Evolutionary conservation across 257 asterid genomes (phyloP), one percentile per base, ranked within the genome.

Genomic region (Solanum bukasovii): DNA sequence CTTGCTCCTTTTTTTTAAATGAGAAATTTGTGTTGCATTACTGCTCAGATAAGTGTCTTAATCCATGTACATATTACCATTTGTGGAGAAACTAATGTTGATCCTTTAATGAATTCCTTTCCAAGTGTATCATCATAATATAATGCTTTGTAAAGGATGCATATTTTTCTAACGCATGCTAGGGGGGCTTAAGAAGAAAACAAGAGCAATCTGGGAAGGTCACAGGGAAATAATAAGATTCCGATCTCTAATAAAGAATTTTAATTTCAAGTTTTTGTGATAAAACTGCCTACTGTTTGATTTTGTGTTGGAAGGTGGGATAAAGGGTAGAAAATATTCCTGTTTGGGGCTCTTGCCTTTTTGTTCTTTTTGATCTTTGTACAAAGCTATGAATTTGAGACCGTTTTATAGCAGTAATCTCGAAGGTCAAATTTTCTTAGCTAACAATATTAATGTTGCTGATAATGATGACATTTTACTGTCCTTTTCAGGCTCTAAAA

Each of bases 401-500:
- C 67, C 21, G 4, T 46, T 29, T 29, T 81, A 81, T 31, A 29
- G 68, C 42, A 9, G 29, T 81, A 9, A 46, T 37, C 85, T 81
- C 4, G 7, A 46, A 29, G 85, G 68, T 81, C 29, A 81, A 46
- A 81, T 81, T 81, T 9, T 18, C 16, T 49, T 49, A 16, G 85
- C 44, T 9, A 16, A 49, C 42, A 49, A 46, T 81, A 49, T 81
- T 81, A 29, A 16, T 29, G 27, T 81, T 46, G 44, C 42, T 29
- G 27, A 38, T 81, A 49, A 38, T 18, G 11, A 25, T 81, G 85
- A 49, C 44, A 49, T 81, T 6, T 29, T 49, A 49, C 70, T 49
- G 68, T 87, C 65, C 29, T 87, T 92, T 92, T 90, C 98, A 97
- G 99, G 98, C 98, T 87, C 91, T 93, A 88, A 93, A 94, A 90